These are phyloP conservation scores for Brettanomyces bruxellensis DNA, from an alignment of 805 yeast genomes.

Conservation along the genomic window DNA sequence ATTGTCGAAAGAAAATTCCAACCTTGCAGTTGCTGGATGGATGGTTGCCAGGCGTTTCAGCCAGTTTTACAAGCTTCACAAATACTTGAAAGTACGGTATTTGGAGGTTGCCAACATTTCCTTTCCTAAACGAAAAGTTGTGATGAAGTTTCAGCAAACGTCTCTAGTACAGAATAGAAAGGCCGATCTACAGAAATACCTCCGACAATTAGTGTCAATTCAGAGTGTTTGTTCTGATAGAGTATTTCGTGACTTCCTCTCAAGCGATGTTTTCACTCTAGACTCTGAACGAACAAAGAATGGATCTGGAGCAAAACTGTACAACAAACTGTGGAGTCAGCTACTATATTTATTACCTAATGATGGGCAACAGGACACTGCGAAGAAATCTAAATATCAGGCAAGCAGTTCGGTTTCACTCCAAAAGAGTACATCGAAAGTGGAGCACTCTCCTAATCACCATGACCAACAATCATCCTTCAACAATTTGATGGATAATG, in stretches of 20 bases:
- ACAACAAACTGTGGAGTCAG: constrained; percentile 24
- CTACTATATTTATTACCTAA: constrained; percentile 1
- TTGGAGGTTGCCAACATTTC: constrained; percentile 39
- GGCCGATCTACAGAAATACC: constrained; percentile 50
- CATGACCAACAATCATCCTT: not conserved
- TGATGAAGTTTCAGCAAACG: constrained; percentile 62
- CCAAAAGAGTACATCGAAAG: not conserved
- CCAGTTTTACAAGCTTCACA: constrained; percentile 69
- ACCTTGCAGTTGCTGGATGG: constrained; percentile 65
- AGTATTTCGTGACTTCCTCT: constrained; percentile 66
- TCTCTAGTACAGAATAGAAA: constrained; percentile 58
- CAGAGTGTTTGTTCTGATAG: constrained; percentile 68
- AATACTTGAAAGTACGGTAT: constrained; percentile 46
- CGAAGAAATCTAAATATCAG: not conserved
- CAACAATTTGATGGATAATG: constrained; percentile 17
- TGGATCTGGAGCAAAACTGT: constrained; percentile 22
- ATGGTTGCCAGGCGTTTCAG: constrained; percentile 82
- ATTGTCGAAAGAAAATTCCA: constrained; percentile 18
- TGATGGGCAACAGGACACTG: not conserved
- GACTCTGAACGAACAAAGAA: constrained; percentile 7
- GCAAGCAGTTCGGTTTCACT: too few relatives aligned
- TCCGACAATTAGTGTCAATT: constrained; percentile 45
- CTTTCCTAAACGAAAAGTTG: constrained; percentile 55
- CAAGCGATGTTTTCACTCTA: constrained; percentile 50
- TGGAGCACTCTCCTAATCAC: not conserved